phyloP scores from a whole-genome alignment of 2,329 filamentous ascomycete species.

The Alternaria dauci region DNA sequence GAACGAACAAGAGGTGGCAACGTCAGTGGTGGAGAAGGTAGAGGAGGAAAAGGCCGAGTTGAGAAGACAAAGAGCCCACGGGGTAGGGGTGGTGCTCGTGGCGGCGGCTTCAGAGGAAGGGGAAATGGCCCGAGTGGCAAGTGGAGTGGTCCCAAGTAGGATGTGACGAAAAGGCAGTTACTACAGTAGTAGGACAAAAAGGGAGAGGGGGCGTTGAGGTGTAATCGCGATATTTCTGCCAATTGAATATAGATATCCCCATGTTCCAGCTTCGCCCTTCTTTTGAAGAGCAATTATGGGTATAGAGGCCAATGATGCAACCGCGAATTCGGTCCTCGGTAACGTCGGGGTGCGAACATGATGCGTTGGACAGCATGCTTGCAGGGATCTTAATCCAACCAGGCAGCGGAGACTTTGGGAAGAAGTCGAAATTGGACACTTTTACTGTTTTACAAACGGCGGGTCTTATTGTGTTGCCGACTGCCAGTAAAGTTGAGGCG shows the following conservation, averaged over 20 bases:
- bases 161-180: not conserved
- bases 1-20: constrained; percentile 46
- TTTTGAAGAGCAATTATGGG: not conserved
- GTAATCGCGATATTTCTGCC: not conserved
- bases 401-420: not conserved
- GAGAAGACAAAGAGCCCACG: constrained; percentile 16
- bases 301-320: not conserved
- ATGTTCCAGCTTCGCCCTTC: not conserved
- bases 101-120: constrained; percentile 20
- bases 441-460: not conserved
- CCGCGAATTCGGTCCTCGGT: not conserved
- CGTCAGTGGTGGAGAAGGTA: constrained; percentile 25
- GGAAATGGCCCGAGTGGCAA: constrained; percentile 12
- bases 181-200: constrained; percentile 6
- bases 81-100: constrained; percentile 21
- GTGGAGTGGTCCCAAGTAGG: constrained; percentile 20
- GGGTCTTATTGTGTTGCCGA: constrained; percentile 6
- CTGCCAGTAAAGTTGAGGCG: not conserved
- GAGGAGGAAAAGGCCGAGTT: constrained; percentile 26
- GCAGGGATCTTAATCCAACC: not conserved
- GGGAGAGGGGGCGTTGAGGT: constrained; percentile 6
- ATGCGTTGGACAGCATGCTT: not conserved
- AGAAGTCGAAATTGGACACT: not conserved
- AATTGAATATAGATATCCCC: not conserved
- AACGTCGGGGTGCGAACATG: not conserved